Percentiles rank a stretch among this genome's conserved stretches.
These are phyloP conservation scores for Paraphoma sp. DNA, from an alignment of 2,329 filamentous ascomycete species.

Conservation along the genomic window DNA sequence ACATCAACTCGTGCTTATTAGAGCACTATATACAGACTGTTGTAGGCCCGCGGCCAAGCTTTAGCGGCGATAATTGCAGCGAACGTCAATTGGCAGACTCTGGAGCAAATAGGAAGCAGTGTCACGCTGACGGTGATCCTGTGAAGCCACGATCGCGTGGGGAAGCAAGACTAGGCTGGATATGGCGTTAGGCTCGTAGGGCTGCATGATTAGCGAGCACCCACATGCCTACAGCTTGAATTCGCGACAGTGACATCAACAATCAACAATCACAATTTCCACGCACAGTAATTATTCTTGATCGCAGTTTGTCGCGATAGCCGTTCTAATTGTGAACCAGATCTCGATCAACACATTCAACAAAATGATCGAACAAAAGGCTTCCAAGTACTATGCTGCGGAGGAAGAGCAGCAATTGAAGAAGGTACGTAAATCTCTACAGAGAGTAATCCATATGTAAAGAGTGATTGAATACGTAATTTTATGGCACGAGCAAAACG, in stretches of 20 bases:
- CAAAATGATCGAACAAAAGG: conserved; percentile 68
- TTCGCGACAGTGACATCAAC: conserved; percentile 29
- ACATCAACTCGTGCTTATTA: too few relatives aligned
- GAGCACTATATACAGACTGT: too few relatives aligned
- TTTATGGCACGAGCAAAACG: background rate
- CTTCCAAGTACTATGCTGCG: conserved; percentile 97
- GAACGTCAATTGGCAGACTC: too few relatives aligned
- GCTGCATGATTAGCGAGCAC: conserved; percentile 25
- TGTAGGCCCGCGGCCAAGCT: too few relatives aligned
- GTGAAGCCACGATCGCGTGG: too few relatives aligned
- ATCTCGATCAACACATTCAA: background rate
- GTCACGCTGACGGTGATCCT: too few relatives aligned
- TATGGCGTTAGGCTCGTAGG: conserved; percentile 9
- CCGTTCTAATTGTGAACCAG: background rate
- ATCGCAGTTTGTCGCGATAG: too few relatives aligned
- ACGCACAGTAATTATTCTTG: background rate
- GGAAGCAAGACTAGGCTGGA: conserved; percentile 5
- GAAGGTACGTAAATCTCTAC: conserved; percentile 74
- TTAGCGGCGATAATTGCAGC: too few relatives aligned
- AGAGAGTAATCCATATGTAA: too few relatives aligned
- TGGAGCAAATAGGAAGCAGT: too few relatives aligned
- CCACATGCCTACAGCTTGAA: conserved; percentile 25
- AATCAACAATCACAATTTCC: conserved; percentile 17
- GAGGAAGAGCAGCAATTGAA: conserved; percentile 88
- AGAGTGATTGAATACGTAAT: background rate